Percentiles rank a stretch among this genome's conserved stretches.
Conservation (phyloP, 2,329 filamentous ascomycete genomes). For the Monilinia polystroma region DNA sequence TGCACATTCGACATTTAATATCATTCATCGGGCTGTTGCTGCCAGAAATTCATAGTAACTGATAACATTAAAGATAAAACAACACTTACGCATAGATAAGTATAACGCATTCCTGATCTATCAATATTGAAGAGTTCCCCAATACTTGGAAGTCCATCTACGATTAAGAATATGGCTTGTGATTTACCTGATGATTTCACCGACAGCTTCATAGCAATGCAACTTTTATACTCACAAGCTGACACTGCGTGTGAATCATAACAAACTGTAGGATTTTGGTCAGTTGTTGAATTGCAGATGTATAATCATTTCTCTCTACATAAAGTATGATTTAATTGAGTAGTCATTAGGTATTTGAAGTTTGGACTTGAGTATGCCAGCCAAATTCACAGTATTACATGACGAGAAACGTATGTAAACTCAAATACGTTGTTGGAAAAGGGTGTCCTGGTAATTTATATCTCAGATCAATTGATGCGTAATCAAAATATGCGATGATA, state of each 20-base stretch:
- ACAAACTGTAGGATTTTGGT: too few relatives aligned
- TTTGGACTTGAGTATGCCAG: background rate
- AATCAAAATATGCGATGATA: background rate
- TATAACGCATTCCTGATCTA: background rate
- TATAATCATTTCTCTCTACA: background rate
- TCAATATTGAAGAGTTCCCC: too few relatives aligned
- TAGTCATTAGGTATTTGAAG: background rate
- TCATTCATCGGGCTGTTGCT: too few relatives aligned
- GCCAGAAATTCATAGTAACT: too few relatives aligned
- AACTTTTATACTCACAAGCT: background rate
- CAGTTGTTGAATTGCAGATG: background rate
- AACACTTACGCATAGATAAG: too few relatives aligned
- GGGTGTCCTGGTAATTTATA: background rate
- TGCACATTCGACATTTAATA: too few relatives aligned
- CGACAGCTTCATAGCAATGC: background rate
- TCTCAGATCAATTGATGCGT: background rate
- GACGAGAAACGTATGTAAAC: background rate
- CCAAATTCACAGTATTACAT: background rate
- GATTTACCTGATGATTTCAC: too few relatives aligned
- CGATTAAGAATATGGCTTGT: background rate
- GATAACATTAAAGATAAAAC: too few relatives aligned
- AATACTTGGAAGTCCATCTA: background rate
- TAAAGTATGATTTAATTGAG: background rate
- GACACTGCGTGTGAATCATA: too few relatives aligned
- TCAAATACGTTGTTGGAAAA: background rate